Conservation (phyloP, 2,329 filamentous ascomycete genomes). For the Elsinoe ampelina region DNA sequence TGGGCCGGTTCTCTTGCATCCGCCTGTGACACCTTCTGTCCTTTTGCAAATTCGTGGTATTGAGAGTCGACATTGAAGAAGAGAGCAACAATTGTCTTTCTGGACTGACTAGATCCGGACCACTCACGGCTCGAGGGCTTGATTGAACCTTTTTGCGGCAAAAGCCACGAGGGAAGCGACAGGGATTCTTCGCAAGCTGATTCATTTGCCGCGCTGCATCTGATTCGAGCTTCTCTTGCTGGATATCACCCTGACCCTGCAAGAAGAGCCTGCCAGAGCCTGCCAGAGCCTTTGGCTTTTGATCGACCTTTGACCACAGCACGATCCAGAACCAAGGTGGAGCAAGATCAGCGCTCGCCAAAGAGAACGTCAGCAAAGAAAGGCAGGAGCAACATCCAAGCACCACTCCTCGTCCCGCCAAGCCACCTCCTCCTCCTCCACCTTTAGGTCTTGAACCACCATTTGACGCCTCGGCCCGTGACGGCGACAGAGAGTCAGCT, state of each 20-base stretch:
- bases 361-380: conserved; percentile 8
- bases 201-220: neutral
- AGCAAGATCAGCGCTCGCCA: conserved; percentile 1
- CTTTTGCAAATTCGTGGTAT: neutral
- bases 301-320: neutral
- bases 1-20: conserved; percentile 1
- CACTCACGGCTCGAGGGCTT: neutral
- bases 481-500: conserved; percentile 8
- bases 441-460: neutral
- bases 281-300: neutral
- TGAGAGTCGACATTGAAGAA: neutral
- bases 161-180: conserved; percentile 3
- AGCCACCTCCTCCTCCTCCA: conserved; percentile 9
- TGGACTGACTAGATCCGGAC: neutral
- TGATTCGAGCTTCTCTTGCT: neutral
- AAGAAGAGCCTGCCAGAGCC: neutral
- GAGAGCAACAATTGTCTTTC: neutral
- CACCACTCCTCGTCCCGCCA: conserved; percentile 1
- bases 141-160: neutral
- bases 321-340: neutral
- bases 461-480: conserved; percentile 7
- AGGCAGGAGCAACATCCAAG: neutral
- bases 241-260: neutral
- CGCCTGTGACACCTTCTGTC: conserved; percentile 4
- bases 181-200: conserved; percentile 8